These are phyloP conservation scores for Saccharomyces kudriavzevii DNA, from an alignment of 805 yeast genomes.

Conservation along the genomic window DNA sequence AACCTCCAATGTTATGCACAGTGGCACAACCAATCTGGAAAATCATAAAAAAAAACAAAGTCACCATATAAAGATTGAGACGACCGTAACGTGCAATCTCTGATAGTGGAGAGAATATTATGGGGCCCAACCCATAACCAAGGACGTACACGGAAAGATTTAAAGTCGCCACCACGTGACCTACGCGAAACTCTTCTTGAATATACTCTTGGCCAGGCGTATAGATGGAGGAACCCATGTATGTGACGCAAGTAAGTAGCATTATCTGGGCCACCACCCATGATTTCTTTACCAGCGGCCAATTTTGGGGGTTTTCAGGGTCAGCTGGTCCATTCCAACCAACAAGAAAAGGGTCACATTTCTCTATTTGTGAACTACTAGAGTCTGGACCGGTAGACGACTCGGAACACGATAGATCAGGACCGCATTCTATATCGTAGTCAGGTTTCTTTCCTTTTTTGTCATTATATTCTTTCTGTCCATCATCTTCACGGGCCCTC, in stretches of 20 bases:
- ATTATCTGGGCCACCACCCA: slow-evolving; percentile 35
- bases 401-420: neutral
- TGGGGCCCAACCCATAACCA: slow-evolving; percentile 57
- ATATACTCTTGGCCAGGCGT: slow-evolving; percentile 45
- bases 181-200: slow-evolving; percentile 38
- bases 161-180: slow-evolving; percentile 39
- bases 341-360: slow-evolving; percentile 26
- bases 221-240: slow-evolving; percentile 49
- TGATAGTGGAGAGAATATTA: slow-evolving; percentile 51
- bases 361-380: slow-evolving; percentile 3
- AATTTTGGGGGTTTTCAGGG: slow-evolving; percentile 49
- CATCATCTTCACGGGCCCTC: neutral
- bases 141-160: slow-evolving; percentile 48
- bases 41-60: slow-evolving; percentile 40
- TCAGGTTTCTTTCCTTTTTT: neutral
- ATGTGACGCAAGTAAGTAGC: slow-evolving; percentile 43
- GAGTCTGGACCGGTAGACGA: neutral
- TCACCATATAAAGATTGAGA: slow-evolving; percentile 39
- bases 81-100: slow-evolving; percentile 50
- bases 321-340: slow-evolving; percentile 33
- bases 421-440: neutral
- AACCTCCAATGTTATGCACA: slow-evolving; percentile 41
- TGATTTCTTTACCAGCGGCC: slow-evolving; percentile 39
- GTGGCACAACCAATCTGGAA: slow-evolving; percentile 53
- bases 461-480: neutral